Conservation (phyloP, 2,329 filamentous ascomycete genomes). For the Drechslerella stenobrocha region DNA sequence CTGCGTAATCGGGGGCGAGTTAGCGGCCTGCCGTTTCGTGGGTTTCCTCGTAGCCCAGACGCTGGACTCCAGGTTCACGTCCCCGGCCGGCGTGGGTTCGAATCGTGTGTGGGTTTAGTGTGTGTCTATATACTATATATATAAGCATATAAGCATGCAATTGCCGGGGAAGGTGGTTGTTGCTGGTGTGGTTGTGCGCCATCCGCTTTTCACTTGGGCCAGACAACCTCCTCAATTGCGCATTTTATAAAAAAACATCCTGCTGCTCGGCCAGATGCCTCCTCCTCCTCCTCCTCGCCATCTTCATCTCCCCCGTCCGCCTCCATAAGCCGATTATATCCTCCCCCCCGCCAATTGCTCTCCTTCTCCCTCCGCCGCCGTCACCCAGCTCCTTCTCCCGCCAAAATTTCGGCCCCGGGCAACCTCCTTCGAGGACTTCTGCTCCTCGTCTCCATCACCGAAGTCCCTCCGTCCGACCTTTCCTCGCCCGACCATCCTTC, state of each 20-base stretch:
- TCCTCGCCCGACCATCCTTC: conserved; percentile 3
- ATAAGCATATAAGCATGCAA: too few relatives aligned
- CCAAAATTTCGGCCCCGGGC: conserved; percentile 39
- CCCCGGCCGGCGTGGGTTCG: too few relatives aligned
- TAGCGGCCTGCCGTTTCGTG: conserved; percentile 6
- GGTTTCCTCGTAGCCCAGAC: neutral
- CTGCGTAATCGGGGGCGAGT: conserved; percentile 19
- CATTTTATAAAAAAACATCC: neutral
- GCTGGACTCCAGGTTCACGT: too few relatives aligned
- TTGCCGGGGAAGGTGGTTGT: neutral
- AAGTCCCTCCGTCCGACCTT: conserved; percentile 12
- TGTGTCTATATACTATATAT: too few relatives aligned
- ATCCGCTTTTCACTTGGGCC: conserved; percentile 15
- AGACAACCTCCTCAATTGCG: conserved; percentile 6
- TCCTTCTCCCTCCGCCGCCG: neutral
- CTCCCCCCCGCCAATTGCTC: conserved; percentile 3
- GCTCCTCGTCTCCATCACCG: conserved; percentile 42
- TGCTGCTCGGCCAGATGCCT: neutral
- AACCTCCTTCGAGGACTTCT: conserved; percentile 38
- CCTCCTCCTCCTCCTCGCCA: neutral
- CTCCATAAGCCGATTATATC: conserved; percentile 18
- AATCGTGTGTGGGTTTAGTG: too few relatives aligned
- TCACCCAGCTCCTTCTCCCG: neutral
- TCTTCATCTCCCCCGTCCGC: conserved; percentile 11
- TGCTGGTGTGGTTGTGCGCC: conserved; percentile 18